phyloP scores from a whole-genome alignment of 148 eudicot genomes.

The Chenopodium berlandieri region DNA sequence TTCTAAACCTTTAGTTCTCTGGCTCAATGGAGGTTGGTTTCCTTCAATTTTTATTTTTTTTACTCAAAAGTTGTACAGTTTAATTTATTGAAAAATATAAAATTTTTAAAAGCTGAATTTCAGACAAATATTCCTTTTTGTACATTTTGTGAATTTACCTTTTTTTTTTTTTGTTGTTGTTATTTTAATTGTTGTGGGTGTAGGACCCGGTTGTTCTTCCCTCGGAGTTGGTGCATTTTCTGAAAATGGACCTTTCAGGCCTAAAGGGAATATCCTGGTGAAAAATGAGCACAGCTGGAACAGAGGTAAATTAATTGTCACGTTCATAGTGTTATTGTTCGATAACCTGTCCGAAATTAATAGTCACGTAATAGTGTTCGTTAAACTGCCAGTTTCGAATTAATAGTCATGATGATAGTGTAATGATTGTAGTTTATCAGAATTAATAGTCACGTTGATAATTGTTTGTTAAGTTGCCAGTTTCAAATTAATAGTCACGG shows the following conservation, averaged over 20 bases:
- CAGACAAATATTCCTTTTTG: constrained; percentile 31
- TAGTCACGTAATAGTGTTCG: too few species aligned
- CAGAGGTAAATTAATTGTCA: constrained; percentile 50
- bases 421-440: too few species aligned
- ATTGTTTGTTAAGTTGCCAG: too few species aligned
- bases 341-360: too few species aligned
- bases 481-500: too few species aligned
- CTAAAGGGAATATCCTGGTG: constrained; percentile 65
- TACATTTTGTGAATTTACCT: constrained; percentile 2
- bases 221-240: constrained; percentile 99
- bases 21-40: constrained; percentile 90
- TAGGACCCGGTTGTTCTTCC: constrained; percentile 99
- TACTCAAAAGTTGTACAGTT: background rate
- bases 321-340: too few species aligned
- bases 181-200: constrained; percentile 16
- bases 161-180: background rate
- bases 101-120: constrained; percentile 19
- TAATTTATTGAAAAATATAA: too few species aligned
- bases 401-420: too few species aligned
- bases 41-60: background rate
- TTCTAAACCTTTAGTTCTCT: constrained; percentile 87
- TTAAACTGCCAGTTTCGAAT: too few species aligned
- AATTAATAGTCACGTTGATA: too few species aligned
- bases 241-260: constrained; percentile 97
- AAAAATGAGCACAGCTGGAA: constrained; percentile 93